These are phyloP conservation scores for Macrolepiota albuminosa DNA, from an alignment of 768 basidiomycete species.

Conservation along the genomic window DNA sequence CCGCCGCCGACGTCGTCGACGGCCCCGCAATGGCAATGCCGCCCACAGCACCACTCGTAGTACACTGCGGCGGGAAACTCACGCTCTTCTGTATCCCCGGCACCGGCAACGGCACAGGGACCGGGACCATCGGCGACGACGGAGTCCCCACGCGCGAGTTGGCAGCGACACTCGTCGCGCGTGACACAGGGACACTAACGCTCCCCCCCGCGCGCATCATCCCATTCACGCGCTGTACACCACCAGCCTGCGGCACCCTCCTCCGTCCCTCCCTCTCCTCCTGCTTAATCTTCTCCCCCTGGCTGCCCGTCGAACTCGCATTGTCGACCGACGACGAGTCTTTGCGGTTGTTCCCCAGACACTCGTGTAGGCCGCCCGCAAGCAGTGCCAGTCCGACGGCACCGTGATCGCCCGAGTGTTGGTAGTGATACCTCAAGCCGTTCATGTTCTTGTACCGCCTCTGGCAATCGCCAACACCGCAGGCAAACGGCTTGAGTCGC, in stretches of 20 bases:
- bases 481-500: conserved; percentile 79
- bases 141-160: conserved; percentile 27
- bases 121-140: conserved; percentile 15
- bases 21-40: neutral
- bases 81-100: conserved; percentile 1
- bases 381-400: conserved; percentile 82
- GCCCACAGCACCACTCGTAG: too few relatives aligned
- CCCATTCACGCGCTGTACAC: neutral
- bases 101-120: neutral
- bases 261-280: conserved; percentile 15
- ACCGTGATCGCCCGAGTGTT: conserved; percentile 95
- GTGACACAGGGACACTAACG: conserved; percentile 30
- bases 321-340: neutral
- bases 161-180: conserved; percentile 27
- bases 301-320: conserved; percentile 10
- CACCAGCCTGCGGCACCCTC: neutral
- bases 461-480: conserved; percentile 81
- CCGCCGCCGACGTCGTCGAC: neutral
- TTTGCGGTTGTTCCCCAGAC: conserved; percentile 18
- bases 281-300: conserved; percentile 7
- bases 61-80: neutral
- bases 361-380: conserved; percentile 63
- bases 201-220: conserved; percentile 14
- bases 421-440: conserved; percentile 92
- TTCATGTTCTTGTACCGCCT: conserved; percentile 99